Evolutionary conservation across 2,329 filamentous ascomycete genomes (phyloP), one percentile per base, ranked within the genome.

Genomic region (Ophiostoma quercus): DNA sequence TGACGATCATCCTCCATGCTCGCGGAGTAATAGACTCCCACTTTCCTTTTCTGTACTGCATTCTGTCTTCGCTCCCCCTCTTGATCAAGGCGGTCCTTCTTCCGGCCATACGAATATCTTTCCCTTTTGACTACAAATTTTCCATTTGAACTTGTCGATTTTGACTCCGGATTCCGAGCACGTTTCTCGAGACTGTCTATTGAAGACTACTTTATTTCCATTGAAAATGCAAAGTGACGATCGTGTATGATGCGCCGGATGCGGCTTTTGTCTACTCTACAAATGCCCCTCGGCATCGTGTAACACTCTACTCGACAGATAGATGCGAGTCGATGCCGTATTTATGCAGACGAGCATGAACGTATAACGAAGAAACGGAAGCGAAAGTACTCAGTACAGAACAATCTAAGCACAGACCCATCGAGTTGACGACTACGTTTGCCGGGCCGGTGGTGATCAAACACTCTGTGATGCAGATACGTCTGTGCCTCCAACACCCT

Each of bases 1-100:
- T 62, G 57, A 62, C 25, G 57, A 62, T 62, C 57, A 29, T 62
- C 57, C n/a, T 25, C 51, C 51, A 57, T 25, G 51, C 51, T 57
- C 25, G 7, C 43, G 43, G 43, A 47, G 43, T 47, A 47, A n/a
- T 47, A 47, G 19, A 16, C 51, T 57, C n/a, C 22, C 51, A 57
- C 51, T 57, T 57, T 57, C 51, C 51, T 25, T 25, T 57, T 57
- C 12, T 57, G 51, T 57, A 57, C 22, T 25, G 3, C 25, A 8
- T 11, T 47, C 16, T 47, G 16, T 47, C 4, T 34, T 34, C 34
- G 34, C 34, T 47, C 43, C 9, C 16, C 51, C 51, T 41, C 43
- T 47, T 47, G 43, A n/a, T 47, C 19, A 16, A 47, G 16, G 16
- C 43, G 43, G 43, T 47, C 43, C 43, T 47, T 47, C 43, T 47